Conservation (phyloP, 2,329 filamentous ascomycete species). For the Colletotrichum filicis region DNA sequence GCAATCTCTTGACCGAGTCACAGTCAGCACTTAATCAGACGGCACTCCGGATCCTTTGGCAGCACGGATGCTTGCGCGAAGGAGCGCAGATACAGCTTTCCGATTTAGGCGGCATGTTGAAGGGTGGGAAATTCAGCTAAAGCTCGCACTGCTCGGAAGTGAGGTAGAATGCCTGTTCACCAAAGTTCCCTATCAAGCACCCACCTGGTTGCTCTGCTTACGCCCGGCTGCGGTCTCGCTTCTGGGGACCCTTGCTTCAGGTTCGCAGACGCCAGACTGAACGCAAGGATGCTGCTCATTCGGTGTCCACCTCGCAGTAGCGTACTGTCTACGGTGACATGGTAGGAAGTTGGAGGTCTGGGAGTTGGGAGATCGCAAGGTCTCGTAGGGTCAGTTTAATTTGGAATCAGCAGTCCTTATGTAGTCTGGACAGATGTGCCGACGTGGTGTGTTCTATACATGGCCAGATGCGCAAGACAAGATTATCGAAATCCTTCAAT, state of each 20-base stretch:
- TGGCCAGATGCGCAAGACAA: not conserved
- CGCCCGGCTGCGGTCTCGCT: constrained; percentile 26
- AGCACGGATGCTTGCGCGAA: not conserved
- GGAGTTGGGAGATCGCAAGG: constrained; percentile 9
- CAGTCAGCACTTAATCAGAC: constrained; percentile 13
- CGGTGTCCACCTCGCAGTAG: constrained; percentile 11
- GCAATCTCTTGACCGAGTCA: not conserved
- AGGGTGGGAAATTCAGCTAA: not conserved
- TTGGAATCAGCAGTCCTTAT: not conserved
- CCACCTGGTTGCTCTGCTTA: constrained; percentile 10
- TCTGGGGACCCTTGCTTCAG: constrained; percentile 18
- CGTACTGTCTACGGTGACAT: not conserved
- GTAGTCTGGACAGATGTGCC: not conserved
- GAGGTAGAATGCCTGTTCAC: not conserved
- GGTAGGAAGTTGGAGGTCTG: constrained; percentile 1
- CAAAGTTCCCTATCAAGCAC: constrained; percentile 17
- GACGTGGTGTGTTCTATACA: not conserved
- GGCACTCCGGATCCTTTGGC: not conserved
- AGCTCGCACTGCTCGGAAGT: constrained; percentile 1
- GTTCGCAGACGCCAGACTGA: not conserved
- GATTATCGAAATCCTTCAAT: not conserved
- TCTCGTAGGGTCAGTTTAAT: constrained; percentile 19
- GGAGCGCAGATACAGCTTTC: not conserved
- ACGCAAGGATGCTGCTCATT: constrained; percentile 10
- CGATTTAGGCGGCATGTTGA: not conserved